A percentile compares a stretch with the other conserved stretches of the same genome.
These are phyloP conservation scores for Mimosa bimucronata DNA, from an alignment of 306 rosid species.

Conservation along the genomic window DNA sequence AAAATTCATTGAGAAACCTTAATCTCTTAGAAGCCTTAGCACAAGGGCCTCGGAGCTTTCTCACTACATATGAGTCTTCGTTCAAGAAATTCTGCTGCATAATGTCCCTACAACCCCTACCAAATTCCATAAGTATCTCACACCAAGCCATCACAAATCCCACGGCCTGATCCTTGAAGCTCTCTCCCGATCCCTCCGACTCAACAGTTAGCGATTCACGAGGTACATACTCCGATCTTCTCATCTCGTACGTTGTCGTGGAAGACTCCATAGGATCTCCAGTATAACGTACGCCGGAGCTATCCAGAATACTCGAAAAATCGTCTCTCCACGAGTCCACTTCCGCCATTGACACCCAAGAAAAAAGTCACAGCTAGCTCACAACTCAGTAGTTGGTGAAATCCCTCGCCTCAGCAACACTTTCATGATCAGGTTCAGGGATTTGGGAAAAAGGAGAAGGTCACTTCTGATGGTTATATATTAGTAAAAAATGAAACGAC, in stretches of 20 bases:
- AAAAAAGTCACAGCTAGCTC: slow-evolving; percentile 8
- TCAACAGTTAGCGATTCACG: slow-evolving; percentile 40
- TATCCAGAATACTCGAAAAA: slow-evolving; percentile 61
- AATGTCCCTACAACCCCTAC: slow-evolving; percentile 80
- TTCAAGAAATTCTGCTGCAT: slow-evolving; percentile 71
- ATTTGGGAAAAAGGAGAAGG: background rate
- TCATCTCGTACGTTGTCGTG: slow-evolving; percentile 45
- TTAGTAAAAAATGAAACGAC: too few relatives aligned
- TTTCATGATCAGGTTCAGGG: slow-evolving; percentile 12
- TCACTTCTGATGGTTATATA: background rate
- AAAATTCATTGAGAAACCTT: slow-evolving; percentile 71
- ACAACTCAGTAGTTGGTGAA: background rate
- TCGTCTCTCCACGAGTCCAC: slow-evolving; percentile 68
- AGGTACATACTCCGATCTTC: slow-evolving; percentile 33
- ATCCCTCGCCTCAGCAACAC: slow-evolving; percentile 20
- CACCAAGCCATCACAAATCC: slow-evolving; percentile 90
- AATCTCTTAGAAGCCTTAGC: slow-evolving; percentile 63
- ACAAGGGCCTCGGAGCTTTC: slow-evolving; percentile 69
- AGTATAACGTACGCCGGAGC: slow-evolving; percentile 49
- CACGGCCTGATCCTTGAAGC: slow-evolving; percentile 75
- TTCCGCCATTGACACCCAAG: slow-evolving; percentile 61
- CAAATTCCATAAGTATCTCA: slow-evolving; percentile 80
- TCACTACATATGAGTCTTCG: slow-evolving; percentile 64
- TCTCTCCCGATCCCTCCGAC: slow-evolving; percentile 58
- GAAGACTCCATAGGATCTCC: slow-evolving; percentile 54